Evolutionary conservation across 306 rosid species (phyloP), one percentile per base, ranked within the genome.

Genomic region (Sicyos baderoa): DNA sequence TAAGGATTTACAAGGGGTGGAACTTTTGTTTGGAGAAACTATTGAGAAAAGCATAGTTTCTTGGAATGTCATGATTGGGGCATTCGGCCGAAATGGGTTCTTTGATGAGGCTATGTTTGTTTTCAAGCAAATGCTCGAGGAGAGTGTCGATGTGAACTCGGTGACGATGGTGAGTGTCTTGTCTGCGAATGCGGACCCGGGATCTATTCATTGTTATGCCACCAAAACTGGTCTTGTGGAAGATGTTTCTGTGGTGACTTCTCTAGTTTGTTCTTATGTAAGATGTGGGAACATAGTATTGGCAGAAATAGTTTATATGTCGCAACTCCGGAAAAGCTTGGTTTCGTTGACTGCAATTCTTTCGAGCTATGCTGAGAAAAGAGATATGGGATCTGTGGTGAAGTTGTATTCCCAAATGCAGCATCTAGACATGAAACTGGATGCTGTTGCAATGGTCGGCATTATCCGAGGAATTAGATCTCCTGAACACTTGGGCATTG

Each of bases 21-120:
- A 61, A 17, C 68, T 35, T 49, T 37, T 61, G n/a, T 61, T 61
- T 61, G 68, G n/a, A 61, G 68, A 61, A 18, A 61, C 19, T 4
- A 5, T 17, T 35, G 68, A 35, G 37, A 61, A 61, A 17, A 37
- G 14, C 9, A 27, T 61, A n/a, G 68, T 61, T 61, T 61, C 68
- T 61, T 61, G 68, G 68, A 61, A 61, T 61, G 37, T 50, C n/a
- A 37, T 35, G 68, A 61, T 61, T 37, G 68, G 68, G 68, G 68
- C 68, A 37, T 61, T 61, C 18, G 68, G 50, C 25, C 68, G 37
- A 61, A 61, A 61, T 61, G 68, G 68, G 50, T 17, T 61, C 68
- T 61, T 61, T 37, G 23, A 9, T 16, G 68, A 61, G 50, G 68
- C 68, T 37, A 61, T 61, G 68, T 9, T 61, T 61, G 68, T 37